Percentiles rank a stretch among this genome's conserved stretches.
Evolutionary conservation across 2,329 filamentous ascomycete genomes (phyloP).

Genomic region (Neofusicoccum ribis): DNA sequence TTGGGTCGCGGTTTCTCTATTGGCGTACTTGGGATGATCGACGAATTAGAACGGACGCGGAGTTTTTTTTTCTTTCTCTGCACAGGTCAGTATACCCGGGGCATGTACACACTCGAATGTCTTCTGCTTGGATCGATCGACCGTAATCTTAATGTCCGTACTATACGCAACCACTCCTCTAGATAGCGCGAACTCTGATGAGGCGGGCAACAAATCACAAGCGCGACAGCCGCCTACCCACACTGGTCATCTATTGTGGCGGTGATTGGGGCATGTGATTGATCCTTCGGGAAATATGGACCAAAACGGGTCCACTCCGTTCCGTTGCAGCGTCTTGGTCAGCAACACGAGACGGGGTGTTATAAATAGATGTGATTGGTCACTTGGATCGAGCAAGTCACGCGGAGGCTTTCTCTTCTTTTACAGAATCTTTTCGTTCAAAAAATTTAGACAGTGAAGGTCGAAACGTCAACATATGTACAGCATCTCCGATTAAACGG

Average conservation of each 20-base stretch:
- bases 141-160: not conserved
- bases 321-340: not conserved
- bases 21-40: not conserved
- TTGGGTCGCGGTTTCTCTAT: not conserved
- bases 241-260: not conserved
- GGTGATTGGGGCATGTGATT: not conserved
- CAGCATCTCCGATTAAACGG: not conserved
- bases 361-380: not conserved
- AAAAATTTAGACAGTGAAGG: conserved; percentile 1
- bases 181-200: no score
- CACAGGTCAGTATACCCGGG: conserved; percentile 10
- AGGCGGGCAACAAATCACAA: not conserved
- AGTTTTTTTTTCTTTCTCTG: not conserved
- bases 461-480: not conserved
- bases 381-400: not conserved
- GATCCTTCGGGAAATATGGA: not conserved
- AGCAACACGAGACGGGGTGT: not conserved
- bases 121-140: not conserved
- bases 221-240: not conserved
- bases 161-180: not conserved
- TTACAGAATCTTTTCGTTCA: no score
- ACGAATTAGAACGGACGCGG: no score
- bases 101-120: not conserved
- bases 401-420: no score
- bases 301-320: not conserved